Percentiles rank a stretch among this genome's conserved stretches.
Evolutionary conservation across 1,284 basidiomycete species (phyloP).

Genomic region (Ceratobasidium sp.): DNA sequence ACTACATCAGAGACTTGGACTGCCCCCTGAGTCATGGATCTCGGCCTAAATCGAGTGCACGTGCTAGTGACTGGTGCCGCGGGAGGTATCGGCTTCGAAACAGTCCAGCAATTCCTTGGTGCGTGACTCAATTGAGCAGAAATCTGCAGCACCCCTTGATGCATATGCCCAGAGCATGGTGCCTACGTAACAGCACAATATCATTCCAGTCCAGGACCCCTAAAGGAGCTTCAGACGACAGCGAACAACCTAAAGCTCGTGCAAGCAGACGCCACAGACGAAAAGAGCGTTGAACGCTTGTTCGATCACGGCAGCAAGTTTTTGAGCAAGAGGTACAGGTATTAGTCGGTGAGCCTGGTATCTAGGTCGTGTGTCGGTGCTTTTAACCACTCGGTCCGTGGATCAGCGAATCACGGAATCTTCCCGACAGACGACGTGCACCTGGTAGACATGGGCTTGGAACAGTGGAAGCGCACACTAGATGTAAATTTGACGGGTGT

Average conservation of each 20-base stretch:
- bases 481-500: constrained; percentile 71
- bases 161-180: constrained; percentile 65
- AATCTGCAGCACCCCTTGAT: constrained; percentile 44
- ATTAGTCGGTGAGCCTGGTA: constrained; percentile 17
- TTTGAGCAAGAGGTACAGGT: constrained; percentile 47
- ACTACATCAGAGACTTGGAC: no score
- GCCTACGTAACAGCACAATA: constrained; percentile 79
- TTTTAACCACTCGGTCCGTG: constrained; percentile 55
- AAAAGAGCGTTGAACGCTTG: constrained; percentile 64
- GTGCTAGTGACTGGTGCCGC: constrained; percentile 67
- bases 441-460: constrained; percentile 68
- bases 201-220: constrained; percentile 64
- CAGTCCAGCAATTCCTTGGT: constrained; percentile 66
- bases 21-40: constrained; percentile 54
- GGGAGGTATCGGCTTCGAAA: constrained; percentile 73
- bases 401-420: constrained; percentile 72
- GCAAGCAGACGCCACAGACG: constrained; percentile 69
- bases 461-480: constrained; percentile 72
- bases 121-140: constrained; percentile 9
- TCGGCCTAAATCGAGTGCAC: constrained; percentile 56
- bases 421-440: constrained; percentile 62
- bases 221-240: constrained; percentile 61
- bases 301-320: constrained; percentile 47
- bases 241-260: constrained; percentile 57
- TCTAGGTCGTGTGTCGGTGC: neutral